phyloP scores from a whole-genome alignment of 202 grass and related monocot genomes.

The Musa balbisiana region DNA sequence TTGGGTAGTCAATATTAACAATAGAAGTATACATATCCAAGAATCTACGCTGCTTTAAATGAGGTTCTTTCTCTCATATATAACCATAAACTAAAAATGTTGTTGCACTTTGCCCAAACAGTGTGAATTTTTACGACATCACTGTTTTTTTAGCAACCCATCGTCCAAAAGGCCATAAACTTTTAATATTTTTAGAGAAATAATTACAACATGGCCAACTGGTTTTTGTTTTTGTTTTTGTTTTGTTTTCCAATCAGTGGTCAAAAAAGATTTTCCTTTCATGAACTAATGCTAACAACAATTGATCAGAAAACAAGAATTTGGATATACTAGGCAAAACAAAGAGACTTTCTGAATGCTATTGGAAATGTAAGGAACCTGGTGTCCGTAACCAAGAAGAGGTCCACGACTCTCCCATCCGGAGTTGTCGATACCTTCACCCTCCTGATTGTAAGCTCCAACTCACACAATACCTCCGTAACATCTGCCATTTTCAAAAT shows the following conservation, averaged over 20 bases:
- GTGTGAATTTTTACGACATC: too few relatives aligned
- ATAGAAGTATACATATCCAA: too few relatives aligned
- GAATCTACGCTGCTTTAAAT: too few relatives aligned
- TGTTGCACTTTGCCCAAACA: too few relatives aligned
- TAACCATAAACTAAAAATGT: too few relatives aligned
- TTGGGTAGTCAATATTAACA: too few relatives aligned
- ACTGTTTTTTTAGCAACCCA: too few relatives aligned
- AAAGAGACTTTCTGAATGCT: background rate
- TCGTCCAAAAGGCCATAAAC: too few relatives aligned
- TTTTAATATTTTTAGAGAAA: too few relatives aligned
- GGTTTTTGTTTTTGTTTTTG: background rate
- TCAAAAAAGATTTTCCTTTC: background rate
- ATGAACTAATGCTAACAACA: background rate
- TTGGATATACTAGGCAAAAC: background rate
- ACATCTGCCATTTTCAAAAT: constrained; percentile 45
- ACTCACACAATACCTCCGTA: constrained; percentile 50
- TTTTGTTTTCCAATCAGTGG: background rate
- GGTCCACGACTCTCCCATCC: constrained; percentile 63
- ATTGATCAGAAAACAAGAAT: background rate
- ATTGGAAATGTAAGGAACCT: constrained; percentile 33
- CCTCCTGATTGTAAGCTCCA: constrained; percentile 67
- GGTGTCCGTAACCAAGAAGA: constrained; percentile 79
- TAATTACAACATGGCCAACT: too few relatives aligned
- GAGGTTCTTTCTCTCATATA: too few relatives aligned
- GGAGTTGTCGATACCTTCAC: constrained; percentile 88